Conservation (phyloP, 2,329 filamentous ascomycete genomes). For the Penicillium sp. region DNA sequence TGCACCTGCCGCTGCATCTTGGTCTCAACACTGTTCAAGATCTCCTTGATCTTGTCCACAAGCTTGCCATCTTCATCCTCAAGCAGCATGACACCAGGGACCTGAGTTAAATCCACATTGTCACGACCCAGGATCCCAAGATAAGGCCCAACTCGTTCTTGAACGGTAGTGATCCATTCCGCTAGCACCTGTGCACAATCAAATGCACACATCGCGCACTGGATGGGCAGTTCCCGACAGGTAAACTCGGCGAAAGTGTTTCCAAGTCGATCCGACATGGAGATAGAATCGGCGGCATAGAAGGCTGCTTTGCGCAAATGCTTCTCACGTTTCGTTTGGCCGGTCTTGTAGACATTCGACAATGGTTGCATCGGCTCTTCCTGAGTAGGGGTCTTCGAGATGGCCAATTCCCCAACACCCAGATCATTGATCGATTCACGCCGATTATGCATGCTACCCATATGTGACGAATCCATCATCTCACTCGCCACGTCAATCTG, state of each 20-base stretch:
- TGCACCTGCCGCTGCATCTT: slow-evolving; percentile 64
- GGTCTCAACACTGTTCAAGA: slow-evolving; percentile 68
- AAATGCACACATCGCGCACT: slow-evolving; percentile 85
- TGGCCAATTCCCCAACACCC: slow-evolving; percentile 33
- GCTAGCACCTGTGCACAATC: slow-evolving; percentile 91
- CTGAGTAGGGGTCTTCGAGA: slow-evolving; percentile 34
- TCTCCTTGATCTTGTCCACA: slow-evolving; percentile 71
- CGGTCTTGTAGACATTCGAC: slow-evolving; percentile 31
- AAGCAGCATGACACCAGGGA: slow-evolving; percentile 81
- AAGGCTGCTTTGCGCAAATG: slow-evolving; percentile 91
- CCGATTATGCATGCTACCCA: slow-evolving; percentile 20
- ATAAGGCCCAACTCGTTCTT: slow-evolving; percentile 87
- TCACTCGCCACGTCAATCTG: slow-evolving; percentile 52
- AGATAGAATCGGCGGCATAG: slow-evolving; percentile 85
- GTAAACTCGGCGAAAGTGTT: slow-evolving; percentile 79
- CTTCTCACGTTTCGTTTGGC: slow-evolving; percentile 66
- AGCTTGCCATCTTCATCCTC: slow-evolving; percentile 89
- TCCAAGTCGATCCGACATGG: slow-evolving; percentile 79
- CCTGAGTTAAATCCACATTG: slow-evolving; percentile 68
- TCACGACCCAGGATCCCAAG: slow-evolving; percentile 81
- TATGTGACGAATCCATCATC: slow-evolving; percentile 27
- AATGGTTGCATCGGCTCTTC: slow-evolving; percentile 30
- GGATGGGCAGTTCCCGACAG: slow-evolving; percentile 77
- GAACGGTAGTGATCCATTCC: slow-evolving; percentile 88
- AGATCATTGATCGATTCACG: slow-evolving; percentile 36